A percentile compares a stretch with the other conserved stretches of the same genome.
These are phyloP conservation scores for Viola odorata DNA, from an alignment of 345 rosid species.

Conservation along the genomic window DNA sequence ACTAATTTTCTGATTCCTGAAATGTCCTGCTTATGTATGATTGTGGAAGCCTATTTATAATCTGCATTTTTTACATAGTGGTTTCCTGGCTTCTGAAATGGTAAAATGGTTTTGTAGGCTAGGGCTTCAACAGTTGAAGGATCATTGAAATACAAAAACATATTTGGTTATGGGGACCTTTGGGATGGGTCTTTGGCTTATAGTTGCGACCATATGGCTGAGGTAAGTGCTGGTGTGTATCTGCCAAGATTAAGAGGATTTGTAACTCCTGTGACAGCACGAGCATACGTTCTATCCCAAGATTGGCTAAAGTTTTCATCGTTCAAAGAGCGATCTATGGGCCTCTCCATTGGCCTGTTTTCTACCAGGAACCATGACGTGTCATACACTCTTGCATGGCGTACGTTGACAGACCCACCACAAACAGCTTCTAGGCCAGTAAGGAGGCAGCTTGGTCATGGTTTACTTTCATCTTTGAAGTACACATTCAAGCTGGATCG, in stretches of 20 bases:
- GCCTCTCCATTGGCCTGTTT: constrained; percentile 76
- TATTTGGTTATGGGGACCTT: constrained; percentile 85
- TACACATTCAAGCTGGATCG: constrained; percentile 64
- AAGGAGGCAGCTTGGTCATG: constrained; percentile 90
- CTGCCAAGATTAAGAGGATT: constrained; percentile 66
- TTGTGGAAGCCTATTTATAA: neutral
- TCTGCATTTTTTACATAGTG: neutral
- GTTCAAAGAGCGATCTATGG: constrained; percentile 69
- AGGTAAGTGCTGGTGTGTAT: constrained; percentile 71
- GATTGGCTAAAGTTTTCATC: constrained; percentile 85
- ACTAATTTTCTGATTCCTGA: neutral
- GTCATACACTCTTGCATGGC: constrained; percentile 70
- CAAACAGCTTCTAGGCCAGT: constrained; percentile 50
- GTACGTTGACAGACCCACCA: constrained; percentile 72
- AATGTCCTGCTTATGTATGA: neutral
- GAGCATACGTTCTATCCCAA: constrained; percentile 70
- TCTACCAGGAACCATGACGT: constrained; percentile 67
- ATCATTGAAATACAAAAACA: constrained; percentile 66
- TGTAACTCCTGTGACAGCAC: constrained; percentile 55
- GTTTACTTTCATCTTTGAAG: constrained; percentile 68
- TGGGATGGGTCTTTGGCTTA: constrained; percentile 84
- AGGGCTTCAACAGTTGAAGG: constrained; percentile 81
- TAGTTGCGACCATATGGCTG: constrained; percentile 77
- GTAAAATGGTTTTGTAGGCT: constrained; percentile 47
- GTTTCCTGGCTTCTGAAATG: constrained; percentile 11